Percentiles rank a stretch among this genome's conserved stretches.
phyloP scores from a whole-genome alignment of 768 basidiomycete species.

The Leccinum rimulosum region DNA sequence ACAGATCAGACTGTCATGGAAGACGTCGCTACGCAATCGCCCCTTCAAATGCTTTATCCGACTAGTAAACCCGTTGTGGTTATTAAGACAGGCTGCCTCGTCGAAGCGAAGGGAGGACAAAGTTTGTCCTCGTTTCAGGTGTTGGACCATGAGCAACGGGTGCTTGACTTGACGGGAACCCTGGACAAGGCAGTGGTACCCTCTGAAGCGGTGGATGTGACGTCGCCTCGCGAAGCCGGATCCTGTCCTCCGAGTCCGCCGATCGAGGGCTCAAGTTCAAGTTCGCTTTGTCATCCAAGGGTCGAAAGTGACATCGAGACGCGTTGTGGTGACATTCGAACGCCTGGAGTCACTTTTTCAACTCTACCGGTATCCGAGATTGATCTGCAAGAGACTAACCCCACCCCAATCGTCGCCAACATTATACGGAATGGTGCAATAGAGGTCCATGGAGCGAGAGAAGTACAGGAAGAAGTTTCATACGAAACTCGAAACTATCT shows the following conservation, averaged over 20 bases:
- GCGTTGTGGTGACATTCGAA: background rate
- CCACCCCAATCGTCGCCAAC: background rate
- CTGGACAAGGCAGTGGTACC: background rate
- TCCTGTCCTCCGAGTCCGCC: background rate
- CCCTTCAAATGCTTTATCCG: conserved; percentile 3
- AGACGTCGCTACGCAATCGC: conserved; percentile 13
- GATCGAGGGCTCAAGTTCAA: background rate
- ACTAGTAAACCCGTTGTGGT: conserved; percentile 2
- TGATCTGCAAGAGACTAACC: background rate
- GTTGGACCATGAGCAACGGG: background rate
- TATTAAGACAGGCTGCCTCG: background rate
- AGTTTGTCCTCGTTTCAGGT: background rate
- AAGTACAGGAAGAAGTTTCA: background rate
- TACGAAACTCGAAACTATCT: background rate
- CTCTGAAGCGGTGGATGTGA: background rate
- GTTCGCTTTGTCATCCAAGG: background rate
- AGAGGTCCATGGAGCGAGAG: background rate
- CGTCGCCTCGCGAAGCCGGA: background rate
- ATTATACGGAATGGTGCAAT: background rate
- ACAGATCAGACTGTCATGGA: background rate
- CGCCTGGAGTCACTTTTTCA: background rate
- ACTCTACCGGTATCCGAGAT: background rate
- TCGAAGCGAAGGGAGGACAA: background rate
- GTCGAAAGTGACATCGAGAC: background rate
- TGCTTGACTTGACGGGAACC: background rate